phyloP scores from a whole-genome alignment of 495 filamentous ascomycete species.

The Penicillium silybi region DNA sequence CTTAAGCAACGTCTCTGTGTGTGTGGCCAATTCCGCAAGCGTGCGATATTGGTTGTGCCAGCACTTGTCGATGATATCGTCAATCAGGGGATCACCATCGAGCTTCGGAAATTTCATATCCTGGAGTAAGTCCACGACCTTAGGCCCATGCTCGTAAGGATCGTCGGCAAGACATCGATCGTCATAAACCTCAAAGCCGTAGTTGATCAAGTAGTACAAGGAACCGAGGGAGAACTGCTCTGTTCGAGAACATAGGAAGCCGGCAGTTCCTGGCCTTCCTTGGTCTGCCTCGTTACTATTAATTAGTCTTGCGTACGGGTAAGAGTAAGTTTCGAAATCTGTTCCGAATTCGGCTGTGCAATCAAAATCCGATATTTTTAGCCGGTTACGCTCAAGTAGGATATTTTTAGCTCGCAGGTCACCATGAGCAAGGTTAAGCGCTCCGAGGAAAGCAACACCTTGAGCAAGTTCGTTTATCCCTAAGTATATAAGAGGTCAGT shows the following conservation, averaged over 20 bases:
- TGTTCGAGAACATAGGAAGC: conserved; percentile 30
- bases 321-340: conserved; percentile 23
- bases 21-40: conserved; percentile 25
- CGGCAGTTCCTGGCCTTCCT: conserved; percentile 23
- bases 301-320: conserved; percentile 27
- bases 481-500: background rate
- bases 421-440: conserved; percentile 34
- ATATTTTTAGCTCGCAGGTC: conserved; percentile 33
- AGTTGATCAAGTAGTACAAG: conserved; percentile 36
- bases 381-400: conserved; percentile 22
- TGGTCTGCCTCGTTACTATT: conserved; percentile 20
- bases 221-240: conserved; percentile 38
- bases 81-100: conserved; percentile 25
- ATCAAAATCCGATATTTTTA: conserved; percentile 32
- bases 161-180: conserved; percentile 29
- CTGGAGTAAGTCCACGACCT: conserved; percentile 28
- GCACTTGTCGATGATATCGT: conserved; percentile 34
- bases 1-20: conserved; percentile 15
- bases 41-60: conserved; percentile 32
- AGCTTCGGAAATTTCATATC: conserved; percentile 32
- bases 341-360: conserved; percentile 26
- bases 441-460: conserved; percentile 37
- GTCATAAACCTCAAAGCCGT: conserved; percentile 36
- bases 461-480: conserved; percentile 40
- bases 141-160: conserved; percentile 29